phyloP scores from a whole-genome alignment of 768 basidiomycete species.

The Tulasnella sp. region DNA sequence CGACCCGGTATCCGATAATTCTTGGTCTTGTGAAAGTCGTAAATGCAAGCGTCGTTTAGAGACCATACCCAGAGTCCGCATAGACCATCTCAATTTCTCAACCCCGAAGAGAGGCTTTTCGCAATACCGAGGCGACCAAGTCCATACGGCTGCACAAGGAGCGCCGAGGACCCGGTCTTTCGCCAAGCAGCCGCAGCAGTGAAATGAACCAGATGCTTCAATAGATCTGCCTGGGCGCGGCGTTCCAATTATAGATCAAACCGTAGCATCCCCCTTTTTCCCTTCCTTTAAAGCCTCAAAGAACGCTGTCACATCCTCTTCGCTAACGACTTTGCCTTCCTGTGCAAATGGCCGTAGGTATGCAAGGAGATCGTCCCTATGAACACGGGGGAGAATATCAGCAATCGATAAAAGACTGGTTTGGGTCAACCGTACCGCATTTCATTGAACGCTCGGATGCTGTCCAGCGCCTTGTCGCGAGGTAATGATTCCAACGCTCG shows the following conservation, averaged over 20 bases:
- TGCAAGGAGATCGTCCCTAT: constrained; percentile 59
- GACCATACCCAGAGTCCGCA: neutral
- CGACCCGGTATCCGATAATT: neutral
- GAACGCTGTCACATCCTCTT: constrained; percentile 60
- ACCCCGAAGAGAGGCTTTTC: neutral
- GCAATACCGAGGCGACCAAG: neutral
- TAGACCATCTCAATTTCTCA: neutral
- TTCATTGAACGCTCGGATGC: constrained; percentile 73
- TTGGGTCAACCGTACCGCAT: constrained; percentile 49
- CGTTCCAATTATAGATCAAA: neutral
- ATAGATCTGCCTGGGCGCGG: neutral
- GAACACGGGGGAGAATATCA: constrained; percentile 11
- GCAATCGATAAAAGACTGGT: neutral
- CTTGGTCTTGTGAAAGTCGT: no score
- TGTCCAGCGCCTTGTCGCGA: constrained; percentile 72
- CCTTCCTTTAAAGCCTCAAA: constrained; percentile 39
- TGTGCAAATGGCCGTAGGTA: constrained; percentile 75
- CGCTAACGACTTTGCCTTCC: constrained; percentile 64
- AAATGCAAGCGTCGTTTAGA: no score
- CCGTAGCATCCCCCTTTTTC: neutral
- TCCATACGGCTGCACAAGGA: neutral
- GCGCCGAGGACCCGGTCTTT: neutral
- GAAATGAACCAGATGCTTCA: neutral
- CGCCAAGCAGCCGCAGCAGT: no score
- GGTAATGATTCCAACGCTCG: constrained; percentile 67